Evolutionary conservation across 257 asterid species (phyloP).

Genomic region (Nicotiana sylvestris): DNA sequence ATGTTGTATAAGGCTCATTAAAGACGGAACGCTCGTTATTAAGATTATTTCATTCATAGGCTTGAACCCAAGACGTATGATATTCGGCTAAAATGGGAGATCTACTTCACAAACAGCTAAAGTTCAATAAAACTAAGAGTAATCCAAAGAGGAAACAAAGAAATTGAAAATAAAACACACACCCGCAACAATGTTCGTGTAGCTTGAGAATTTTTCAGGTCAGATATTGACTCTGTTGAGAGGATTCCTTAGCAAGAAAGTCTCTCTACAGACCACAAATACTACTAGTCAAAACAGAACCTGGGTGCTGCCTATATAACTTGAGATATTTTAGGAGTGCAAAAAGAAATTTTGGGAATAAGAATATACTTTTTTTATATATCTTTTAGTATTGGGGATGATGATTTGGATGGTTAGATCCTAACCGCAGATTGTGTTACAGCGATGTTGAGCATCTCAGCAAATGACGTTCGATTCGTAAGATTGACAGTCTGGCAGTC

Average conservation of each 20-base stretch:
- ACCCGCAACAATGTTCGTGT: conserved; percentile 34
- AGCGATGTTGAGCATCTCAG: conserved; percentile 20
- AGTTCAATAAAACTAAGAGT: too few relatives aligned
- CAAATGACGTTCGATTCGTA: conserved; percentile 31
- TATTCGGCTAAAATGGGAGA: not conserved
- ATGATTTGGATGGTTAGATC: conserved; percentile 16
- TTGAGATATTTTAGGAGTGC: not conserved
- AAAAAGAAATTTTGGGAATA: too few relatives aligned
- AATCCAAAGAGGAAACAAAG: not conserved
- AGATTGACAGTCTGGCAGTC: conserved; percentile 38
- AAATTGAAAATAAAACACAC: conserved; percentile 6
- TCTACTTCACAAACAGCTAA: not conserved
- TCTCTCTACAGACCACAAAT: not conserved
- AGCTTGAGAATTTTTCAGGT: not conserved
- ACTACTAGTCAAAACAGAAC: not conserved
- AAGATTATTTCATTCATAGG: too few relatives aligned
- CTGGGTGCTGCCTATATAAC: not conserved
- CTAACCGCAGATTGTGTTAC: conserved; percentile 34
- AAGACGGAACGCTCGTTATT: too few relatives aligned
- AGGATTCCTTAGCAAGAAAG: not conserved
- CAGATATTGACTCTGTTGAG: conserved; percentile 6
- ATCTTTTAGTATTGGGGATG: too few relatives aligned
- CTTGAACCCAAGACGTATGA: too few relatives aligned
- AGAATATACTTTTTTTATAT: too few relatives aligned
- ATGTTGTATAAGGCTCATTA: too few relatives aligned